phyloP scores from a whole-genome alignment of 1,139 yeast species.

The Sugiyamaella sp. region DNA sequence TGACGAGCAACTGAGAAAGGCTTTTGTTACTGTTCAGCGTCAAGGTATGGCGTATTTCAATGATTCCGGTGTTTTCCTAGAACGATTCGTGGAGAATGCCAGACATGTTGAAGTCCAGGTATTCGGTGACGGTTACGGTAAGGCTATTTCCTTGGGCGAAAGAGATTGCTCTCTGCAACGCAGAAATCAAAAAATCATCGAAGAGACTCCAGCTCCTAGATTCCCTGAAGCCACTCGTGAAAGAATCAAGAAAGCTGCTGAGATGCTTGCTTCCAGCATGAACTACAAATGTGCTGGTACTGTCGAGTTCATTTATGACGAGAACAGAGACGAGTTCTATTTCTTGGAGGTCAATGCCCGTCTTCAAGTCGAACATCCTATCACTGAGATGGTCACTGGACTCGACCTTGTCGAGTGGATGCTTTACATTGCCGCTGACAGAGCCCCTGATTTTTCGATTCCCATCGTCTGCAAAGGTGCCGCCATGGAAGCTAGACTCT shows the following conservation, averaged over 20 bases:
- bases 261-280: conserved; percentile 75
- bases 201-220: conserved; percentile 97
- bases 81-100: conserved; percentile 89
- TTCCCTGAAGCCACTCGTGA: conserved; percentile 77
- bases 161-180: conserved; percentile 97
- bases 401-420: conserved; percentile 96
- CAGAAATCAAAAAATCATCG: conserved; percentile 93
- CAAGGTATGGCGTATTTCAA: conserved; percentile 93
- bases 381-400: conserved; percentile 94
- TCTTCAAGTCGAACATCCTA: conserved; percentile 96
- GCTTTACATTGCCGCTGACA: conserved; percentile 87
- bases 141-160: conserved; percentile 91
- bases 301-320: conserved; percentile 92
- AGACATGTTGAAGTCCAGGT: conserved; percentile 97
- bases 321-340: conserved; percentile 81
- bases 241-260: conserved; percentile 81
- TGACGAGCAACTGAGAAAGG: conserved; percentile 75
- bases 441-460: conserved; percentile 69
- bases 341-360: conserved; percentile 96
- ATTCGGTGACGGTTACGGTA: conserved; percentile 93
- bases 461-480: conserved; percentile 72
- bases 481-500: conserved; percentile 93
- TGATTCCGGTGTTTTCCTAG: conserved; percentile 92
- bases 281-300: conserved; percentile 97
- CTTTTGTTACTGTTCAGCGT: conserved; percentile 87